Evolutionary conservation across 129 eudicot genomes (phyloP).

Genomic region (Arctium minus): DNA sequence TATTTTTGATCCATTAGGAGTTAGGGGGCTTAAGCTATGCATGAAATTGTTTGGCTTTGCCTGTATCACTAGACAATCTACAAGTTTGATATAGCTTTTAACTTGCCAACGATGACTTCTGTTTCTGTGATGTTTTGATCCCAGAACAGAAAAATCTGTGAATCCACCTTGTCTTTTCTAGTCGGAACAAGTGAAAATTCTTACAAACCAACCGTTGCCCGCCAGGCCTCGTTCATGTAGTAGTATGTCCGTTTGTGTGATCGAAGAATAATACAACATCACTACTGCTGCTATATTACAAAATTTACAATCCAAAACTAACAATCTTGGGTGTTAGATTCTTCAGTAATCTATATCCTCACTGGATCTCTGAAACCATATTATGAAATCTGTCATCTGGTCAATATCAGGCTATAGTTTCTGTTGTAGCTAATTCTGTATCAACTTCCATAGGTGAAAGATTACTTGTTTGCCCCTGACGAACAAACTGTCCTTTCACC

Average conservation of each 20-base stretch:
- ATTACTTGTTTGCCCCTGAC: slow-evolving; percentile 54
- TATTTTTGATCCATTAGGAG: too few species aligned
- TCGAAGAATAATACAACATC: slow-evolving; percentile 20
- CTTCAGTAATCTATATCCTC: slow-evolving; percentile 2
- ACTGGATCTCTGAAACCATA: neutral
- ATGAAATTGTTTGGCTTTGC: neutral
- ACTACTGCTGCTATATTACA: slow-evolving; percentile 22
- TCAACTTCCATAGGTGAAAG: slow-evolving; percentile 47
- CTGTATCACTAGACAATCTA: neutral
- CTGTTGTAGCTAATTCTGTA: slow-evolving; percentile 14
- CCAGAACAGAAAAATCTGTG: neutral
- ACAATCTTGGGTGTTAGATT: slow-evolving; percentile 18
- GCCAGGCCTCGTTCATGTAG: neutral
- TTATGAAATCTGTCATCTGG: neutral
- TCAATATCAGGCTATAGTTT: slow-evolving; percentile 10
- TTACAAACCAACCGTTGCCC: slow-evolving; percentile 8
- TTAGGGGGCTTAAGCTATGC: too few species aligned
- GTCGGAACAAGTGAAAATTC: neutral
- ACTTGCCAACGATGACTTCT: neutral
- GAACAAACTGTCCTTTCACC: slow-evolving; percentile 96
- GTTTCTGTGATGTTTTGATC: neutral
- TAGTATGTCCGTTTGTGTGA: neutral
- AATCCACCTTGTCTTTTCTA: neutral
- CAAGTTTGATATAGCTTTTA: neutral
- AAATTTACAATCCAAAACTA: slow-evolving; percentile 27